phyloP scores from a whole-genome alignment of 345 rosid species.

The Brassica carinata region DNA sequence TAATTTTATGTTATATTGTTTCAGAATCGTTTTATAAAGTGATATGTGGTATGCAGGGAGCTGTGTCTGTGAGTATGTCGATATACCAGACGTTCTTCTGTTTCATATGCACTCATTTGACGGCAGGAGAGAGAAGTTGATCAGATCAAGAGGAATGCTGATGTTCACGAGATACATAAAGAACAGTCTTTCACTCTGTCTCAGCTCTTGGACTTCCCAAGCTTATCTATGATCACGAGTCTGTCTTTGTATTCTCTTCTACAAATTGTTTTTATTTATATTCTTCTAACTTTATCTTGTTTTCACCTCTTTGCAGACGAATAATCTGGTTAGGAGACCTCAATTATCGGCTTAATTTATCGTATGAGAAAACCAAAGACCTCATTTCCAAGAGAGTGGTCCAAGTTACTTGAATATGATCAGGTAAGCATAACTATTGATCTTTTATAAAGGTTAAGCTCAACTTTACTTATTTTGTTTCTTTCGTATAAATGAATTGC shows the following conservation, averaged over 20 bases:
- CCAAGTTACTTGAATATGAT: constrained; percentile 65
- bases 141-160: constrained; percentile 82
- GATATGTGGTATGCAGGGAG: constrained; percentile 62
- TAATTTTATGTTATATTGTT: not conserved
- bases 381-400: constrained; percentile 71
- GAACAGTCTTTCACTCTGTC: constrained; percentile 69
- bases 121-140: constrained; percentile 95
- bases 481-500: constrained; percentile 5
- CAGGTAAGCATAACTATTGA: constrained; percentile 53
- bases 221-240: constrained; percentile 81
- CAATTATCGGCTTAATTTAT: constrained; percentile 79
- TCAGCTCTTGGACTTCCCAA: constrained; percentile 70
- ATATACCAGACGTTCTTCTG: constrained; percentile 86
- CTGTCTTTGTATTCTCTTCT: constrained; percentile 33
- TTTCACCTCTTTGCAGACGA: constrained; percentile 55
- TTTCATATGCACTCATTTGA: constrained; percentile 81
- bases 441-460: not conserved
- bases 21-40: not conserved
- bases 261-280: not conserved
- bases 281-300: not conserved
- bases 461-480: not conserved
- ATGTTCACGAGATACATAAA: constrained; percentile 84
- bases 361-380: constrained; percentile 68
- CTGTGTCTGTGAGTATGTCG: constrained; percentile 95
- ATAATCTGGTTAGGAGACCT: constrained; percentile 97